phyloP scores from a whole-genome alignment of 2,329 filamentous ascomycete species.

The Neonectria faginata region DNA sequence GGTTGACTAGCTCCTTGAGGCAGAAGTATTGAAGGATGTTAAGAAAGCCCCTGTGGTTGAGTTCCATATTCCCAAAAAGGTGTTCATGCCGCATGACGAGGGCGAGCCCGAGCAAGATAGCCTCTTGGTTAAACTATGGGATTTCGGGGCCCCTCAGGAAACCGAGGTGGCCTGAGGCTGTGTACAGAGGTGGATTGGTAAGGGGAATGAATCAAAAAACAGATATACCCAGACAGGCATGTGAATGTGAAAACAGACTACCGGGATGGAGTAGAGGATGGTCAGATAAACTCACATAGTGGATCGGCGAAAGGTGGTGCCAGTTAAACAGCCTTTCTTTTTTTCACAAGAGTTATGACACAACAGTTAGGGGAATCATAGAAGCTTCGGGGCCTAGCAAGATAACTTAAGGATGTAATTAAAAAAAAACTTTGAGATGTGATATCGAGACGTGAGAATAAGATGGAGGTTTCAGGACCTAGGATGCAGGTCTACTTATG shows the following conservation, averaged over 20 bases:
- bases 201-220: neutral
- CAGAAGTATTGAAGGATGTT: conserved; percentile 83
- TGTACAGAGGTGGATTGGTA: too few relatives aligned
- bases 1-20: conserved; percentile 76
- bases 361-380: neutral
- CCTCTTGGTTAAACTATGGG: conserved; percentile 71
- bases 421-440: neutral
- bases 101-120: conserved; percentile 62
- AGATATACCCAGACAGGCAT: conserved; percentile 26
- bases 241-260: conserved; percentile 2
- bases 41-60: conserved; percentile 91
- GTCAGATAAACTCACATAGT: neutral
- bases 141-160: conserved; percentile 56
- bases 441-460: too few relatives aligned
- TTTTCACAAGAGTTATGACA: neutral
- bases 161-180: conserved; percentile 23
- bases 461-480: too few relatives aligned
- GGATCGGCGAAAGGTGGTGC: neutral
- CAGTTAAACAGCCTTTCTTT: neutral
- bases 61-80: conserved; percentile 90
- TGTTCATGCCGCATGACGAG: conserved; percentile 70
- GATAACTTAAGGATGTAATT: too few relatives aligned
- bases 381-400: neutral
- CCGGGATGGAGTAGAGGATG: neutral
- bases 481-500: too few relatives aligned